Conservation (phyloP, 208 protist genomes). For the Tritrichomonas musculus region DNA sequence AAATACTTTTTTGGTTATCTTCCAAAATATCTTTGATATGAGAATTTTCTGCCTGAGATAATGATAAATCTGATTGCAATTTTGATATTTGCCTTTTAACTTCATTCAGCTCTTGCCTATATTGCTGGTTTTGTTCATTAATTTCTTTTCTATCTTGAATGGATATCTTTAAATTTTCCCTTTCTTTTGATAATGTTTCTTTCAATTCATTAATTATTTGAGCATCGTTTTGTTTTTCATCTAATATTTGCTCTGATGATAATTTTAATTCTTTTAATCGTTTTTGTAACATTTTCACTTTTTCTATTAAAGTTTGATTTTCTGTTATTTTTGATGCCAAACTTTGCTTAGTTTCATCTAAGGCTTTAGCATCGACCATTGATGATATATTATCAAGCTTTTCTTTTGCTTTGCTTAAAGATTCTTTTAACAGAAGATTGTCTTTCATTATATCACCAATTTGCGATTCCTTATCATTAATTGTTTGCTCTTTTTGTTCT, state of each 20-base stretch:
- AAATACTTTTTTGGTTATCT: neutral
- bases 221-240: neutral
- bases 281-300: neutral
- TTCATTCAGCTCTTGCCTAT: neutral
- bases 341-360: neutral
- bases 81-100: neutral
- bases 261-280: neutral
- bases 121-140: neutral
- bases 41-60: neutral
- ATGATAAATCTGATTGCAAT: neutral
- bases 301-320: neutral
- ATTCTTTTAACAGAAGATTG: neutral
- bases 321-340: too few species aligned
- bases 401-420: neutral
- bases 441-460: neutral
- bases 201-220: neutral
- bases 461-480: neutral
- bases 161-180: neutral
- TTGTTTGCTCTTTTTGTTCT: neutral
- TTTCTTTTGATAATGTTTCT: neutral
- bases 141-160: neutral
- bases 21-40: neutral
- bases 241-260: neutral
- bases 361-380: neutral
- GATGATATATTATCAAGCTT: neutral